Conservation (phyloP, 192 early-diverging fungal genomes). For the Mortierella claussenii region DNA sequence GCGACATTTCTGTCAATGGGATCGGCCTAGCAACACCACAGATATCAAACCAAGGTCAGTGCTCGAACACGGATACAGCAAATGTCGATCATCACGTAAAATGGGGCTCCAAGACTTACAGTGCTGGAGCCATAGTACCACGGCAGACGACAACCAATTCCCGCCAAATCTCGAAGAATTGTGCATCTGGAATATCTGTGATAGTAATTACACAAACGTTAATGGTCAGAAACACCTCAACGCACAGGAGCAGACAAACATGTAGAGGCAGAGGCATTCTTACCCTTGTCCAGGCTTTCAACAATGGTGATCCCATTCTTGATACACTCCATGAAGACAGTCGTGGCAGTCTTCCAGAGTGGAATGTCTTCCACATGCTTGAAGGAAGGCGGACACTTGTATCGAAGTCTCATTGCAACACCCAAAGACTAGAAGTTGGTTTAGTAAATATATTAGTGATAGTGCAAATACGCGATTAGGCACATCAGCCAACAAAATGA, state of each 20-base stretch:
- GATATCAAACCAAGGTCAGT: too few species aligned
- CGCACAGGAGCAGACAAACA: not conserved
- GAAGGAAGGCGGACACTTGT: constrained; percentile 78
- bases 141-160: constrained; percentile 39
- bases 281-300: constrained; percentile 50
- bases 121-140: constrained; percentile 43
- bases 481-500: too few species aligned
- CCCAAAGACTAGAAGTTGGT: constrained; percentile 68
- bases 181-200: constrained; percentile 38
- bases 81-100: too few species aligned
- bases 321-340: constrained; percentile 67
- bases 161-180: constrained; percentile 46
- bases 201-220: too few species aligned
- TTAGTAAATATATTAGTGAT: too few species aligned
- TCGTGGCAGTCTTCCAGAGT: constrained; percentile 78
- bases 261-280: not conserved
- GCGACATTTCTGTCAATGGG: constrained; percentile 48
- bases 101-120: too few species aligned
- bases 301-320: constrained; percentile 59
- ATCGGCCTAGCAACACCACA: constrained; percentile 42
- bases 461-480: too few species aligned
- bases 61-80: too few species aligned
- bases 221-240: too few species aligned
- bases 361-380: constrained; percentile 73
- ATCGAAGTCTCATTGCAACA: constrained; percentile 77